Evolutionary conservation across 306 rosid species (phyloP).

Genomic region (Acacia melanoxylon): DNA sequence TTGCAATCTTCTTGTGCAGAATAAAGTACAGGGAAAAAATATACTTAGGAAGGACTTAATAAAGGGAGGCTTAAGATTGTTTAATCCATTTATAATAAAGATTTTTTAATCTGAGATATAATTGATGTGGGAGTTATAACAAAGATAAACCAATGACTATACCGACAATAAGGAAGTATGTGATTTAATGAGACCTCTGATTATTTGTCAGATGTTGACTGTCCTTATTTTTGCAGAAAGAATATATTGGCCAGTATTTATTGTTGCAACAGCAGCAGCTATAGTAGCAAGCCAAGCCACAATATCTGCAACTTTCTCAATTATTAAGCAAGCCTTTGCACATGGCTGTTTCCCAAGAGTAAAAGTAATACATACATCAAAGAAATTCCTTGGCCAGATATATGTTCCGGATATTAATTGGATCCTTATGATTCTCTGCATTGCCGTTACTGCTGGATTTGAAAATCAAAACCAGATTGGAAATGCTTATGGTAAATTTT

Average conservation of each 20-base stretch:
- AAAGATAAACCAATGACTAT: not conserved
- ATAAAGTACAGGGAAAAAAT: not conserved
- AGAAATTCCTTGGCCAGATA: conserved; percentile 74
- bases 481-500: conserved; percentile 80
- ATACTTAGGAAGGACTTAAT: not conserved
- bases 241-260: conserved; percentile 91
- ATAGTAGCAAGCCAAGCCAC: conserved; percentile 96
- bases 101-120: not conserved
- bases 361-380: conserved; percentile 88
- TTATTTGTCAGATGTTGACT: conserved; percentile 35
- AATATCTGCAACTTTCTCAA: conserved; percentile 84
- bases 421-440: conserved; percentile 95
- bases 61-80: not conserved
- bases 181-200: not conserved
- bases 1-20: not conserved
- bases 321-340: conserved; percentile 94
- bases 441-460: conserved; percentile 92
- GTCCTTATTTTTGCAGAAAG: conserved; percentile 45
- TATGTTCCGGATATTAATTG: conserved; percentile 92
- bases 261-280: conserved; percentile 92
- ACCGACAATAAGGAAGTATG: not conserved
- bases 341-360: conserved; percentile 97
- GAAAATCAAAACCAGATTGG: conserved; percentile 88
- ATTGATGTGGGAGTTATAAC: not conserved
- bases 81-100: not conserved